Evolutionary conservation across 2,329 filamentous ascomycete genomes (phyloP).

Genomic region (Colletotrichum sublineola): DNA sequence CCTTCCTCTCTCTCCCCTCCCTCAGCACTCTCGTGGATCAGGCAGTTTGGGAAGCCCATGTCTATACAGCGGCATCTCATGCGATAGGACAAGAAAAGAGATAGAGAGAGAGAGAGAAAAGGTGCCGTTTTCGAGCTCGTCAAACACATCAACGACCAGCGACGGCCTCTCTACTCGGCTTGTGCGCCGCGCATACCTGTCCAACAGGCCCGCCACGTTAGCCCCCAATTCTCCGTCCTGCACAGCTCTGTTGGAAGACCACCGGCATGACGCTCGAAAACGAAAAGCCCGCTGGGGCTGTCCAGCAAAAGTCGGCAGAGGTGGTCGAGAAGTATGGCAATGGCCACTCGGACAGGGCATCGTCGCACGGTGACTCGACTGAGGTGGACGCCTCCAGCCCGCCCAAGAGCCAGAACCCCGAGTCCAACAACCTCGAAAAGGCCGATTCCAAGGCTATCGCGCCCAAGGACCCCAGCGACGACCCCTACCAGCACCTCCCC

Average conservation of each 20-base stretch:
- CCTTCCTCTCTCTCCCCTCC: not conserved
- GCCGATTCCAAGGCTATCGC: conserved; percentile 58
- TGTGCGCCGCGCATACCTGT: conserved; percentile 34
- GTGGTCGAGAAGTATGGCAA: conserved; percentile 46
- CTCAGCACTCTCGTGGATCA: not conserved
- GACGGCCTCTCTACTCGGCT: conserved; percentile 26
- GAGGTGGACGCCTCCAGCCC: conserved; percentile 35
- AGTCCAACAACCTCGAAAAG: conserved; percentile 53
- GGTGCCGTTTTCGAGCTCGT: not conserved
- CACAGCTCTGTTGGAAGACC: conserved; percentile 22
- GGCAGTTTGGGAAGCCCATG: not conserved
- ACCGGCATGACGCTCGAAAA: conserved; percentile 30
- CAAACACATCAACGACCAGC: not conserved
- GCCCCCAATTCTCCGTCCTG: not conserved
- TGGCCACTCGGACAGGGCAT: conserved; percentile 48
- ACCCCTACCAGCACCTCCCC: conserved; percentile 73
- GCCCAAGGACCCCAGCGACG: conserved; percentile 59
- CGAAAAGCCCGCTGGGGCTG: conserved; percentile 24
- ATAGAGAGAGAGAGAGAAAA: not conserved
- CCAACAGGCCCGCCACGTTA: conserved; percentile 25
- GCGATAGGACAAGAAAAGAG: not conserved
- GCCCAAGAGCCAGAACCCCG: conserved; percentile 42
- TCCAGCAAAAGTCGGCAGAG: conserved; percentile 32
- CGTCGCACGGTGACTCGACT: conserved; percentile 54
- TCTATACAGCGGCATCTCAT: not conserved